Percentiles rank a stretch among this genome's conserved stretches.
Conservation (phyloP, 1,284 basidiomycete species). For the Porodaedalea pini region DNA sequence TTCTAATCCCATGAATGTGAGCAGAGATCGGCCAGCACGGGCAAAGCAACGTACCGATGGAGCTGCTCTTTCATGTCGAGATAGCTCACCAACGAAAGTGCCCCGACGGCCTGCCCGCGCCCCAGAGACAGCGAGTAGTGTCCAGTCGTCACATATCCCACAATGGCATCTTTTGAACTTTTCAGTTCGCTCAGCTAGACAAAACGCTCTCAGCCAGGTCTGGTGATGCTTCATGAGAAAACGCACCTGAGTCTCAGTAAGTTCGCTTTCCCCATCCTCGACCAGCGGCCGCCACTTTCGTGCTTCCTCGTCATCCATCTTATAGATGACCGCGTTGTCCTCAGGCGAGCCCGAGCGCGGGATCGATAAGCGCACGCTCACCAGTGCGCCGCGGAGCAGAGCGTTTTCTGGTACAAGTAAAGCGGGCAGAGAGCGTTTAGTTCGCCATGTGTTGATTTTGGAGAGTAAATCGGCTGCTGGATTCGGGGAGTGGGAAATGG, state of each 20-base stretch:
- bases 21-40: neutral
- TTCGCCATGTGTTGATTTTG: conserved; percentile 57
- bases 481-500: conserved; percentile 39
- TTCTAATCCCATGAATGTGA: conserved; percentile 20
- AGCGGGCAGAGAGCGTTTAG: conserved; percentile 45
- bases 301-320: conserved; percentile 49
- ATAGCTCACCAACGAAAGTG: conserved; percentile 55
- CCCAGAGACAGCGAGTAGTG: conserved; percentile 76
- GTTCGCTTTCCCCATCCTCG: conserved; percentile 30
- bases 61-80: conserved; percentile 51
- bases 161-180: conserved; percentile 36
- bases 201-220: conserved; percentile 33
- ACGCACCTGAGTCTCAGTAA: conserved; percentile 43
- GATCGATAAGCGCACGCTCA: conserved; percentile 61
- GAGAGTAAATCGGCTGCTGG: conserved; percentile 43
- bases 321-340: conserved; percentile 70
- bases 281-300: conserved; percentile 40
- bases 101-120: conserved; percentile 69
- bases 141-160: conserved; percentile 81
- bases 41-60: conserved; percentile 39
- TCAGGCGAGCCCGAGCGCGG: conserved; percentile 67
- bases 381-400: conserved; percentile 56
- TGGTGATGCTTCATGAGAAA: too few species aligned
- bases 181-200: conserved; percentile 31
- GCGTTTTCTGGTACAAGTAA: conserved; percentile 40